Percentiles rank a stretch among this genome's conserved stretches.
Conservation (phyloP, 495 filamentous ascomycete species). For the Amorphotheca resinae region DNA sequence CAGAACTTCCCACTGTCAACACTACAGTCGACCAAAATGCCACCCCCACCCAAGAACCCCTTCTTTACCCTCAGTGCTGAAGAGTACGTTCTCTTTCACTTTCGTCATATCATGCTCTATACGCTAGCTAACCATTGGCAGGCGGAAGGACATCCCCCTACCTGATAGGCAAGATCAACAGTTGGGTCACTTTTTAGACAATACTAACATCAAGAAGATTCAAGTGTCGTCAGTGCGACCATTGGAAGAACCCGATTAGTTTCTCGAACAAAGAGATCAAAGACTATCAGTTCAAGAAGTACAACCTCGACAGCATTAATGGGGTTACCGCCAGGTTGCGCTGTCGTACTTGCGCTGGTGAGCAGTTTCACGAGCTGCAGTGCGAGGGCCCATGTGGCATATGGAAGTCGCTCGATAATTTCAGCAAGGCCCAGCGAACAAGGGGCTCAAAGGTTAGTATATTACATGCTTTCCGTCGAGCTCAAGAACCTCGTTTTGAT, state of each 20-base stretch:
- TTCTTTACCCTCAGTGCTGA: neutral
- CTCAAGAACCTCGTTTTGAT: too few relatives aligned
- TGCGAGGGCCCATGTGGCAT: slow-evolving; percentile 37
- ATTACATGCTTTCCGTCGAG: neutral
- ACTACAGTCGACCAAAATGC: neutral
- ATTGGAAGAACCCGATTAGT: neutral
- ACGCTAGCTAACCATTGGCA: neutral
- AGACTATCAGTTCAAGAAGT: slow-evolving; percentile 26
- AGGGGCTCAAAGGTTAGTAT: neutral
- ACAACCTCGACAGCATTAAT: slow-evolving; percentile 11
- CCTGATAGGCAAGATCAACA: neutral
- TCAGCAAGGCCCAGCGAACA: slow-evolving; percentile 33
- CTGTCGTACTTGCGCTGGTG: slow-evolving; percentile 15
- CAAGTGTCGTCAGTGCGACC: neutral
- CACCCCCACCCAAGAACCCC: neutral
- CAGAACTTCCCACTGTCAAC: too few relatives aligned
- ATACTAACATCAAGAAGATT: neutral
- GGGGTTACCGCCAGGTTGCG: slow-evolving; percentile 5
- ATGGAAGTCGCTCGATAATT: slow-evolving; percentile 35
- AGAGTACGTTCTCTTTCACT: neutral
- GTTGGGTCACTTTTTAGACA: neutral
- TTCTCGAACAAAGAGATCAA: slow-evolving; percentile 4
- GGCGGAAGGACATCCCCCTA: neutral
- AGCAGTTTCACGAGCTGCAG: slow-evolving; percentile 22
- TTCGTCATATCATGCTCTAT: neutral